Conservation (phyloP, 2,329 filamentous ascomycete genomes). For the Aplosporella prunicola region DNA sequence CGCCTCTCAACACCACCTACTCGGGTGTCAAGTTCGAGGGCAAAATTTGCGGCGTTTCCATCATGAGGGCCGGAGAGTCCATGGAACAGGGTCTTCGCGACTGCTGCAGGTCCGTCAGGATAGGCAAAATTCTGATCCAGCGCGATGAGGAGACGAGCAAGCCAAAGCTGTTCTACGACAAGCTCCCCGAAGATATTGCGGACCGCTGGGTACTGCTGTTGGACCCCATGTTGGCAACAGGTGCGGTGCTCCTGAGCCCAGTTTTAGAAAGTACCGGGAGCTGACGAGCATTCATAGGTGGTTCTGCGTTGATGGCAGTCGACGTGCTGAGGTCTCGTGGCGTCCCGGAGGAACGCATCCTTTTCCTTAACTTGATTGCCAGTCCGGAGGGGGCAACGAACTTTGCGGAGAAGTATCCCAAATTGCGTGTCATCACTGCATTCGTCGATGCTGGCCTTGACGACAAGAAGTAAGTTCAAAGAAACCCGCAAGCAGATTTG, state of each 20-base stretch:
- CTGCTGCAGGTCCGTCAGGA: conserved; percentile 94
- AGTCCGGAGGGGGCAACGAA: conserved; percentile 85
- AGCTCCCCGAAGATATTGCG: conserved; percentile 87
- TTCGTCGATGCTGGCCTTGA: conserved; percentile 96
- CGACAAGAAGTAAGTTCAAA: conserved; percentile 78
- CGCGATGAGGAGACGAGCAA: conserved; percentile 87
- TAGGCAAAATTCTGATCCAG: conserved; percentile 97
- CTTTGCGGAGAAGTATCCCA: conserved; percentile 83
- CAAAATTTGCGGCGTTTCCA: conserved; percentile 96
- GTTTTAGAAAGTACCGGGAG: neutral
- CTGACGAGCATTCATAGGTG: conserved; percentile 46
- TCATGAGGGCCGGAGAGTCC: conserved; percentile 95
- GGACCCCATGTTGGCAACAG: conserved; percentile 98
- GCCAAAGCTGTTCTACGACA: conserved; percentile 95
- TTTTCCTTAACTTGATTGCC: conserved; percentile 96
- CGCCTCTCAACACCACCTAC: conserved; percentile 81
- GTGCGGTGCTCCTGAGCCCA: conserved; percentile 41
- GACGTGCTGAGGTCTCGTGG: conserved; percentile 83
- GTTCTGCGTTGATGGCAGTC: conserved; percentile 93
- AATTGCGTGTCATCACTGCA: conserved; percentile 82
- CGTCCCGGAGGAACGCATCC: conserved; percentile 87
- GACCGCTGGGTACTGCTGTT: conserved; percentile 87
- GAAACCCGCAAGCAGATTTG: conserved; percentile 19
- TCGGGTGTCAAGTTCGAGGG: conserved; percentile 90
- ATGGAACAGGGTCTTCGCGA: conserved; percentile 97